phyloP scores from a whole-genome alignment of 768 basidiomycete species.

The Cystobasidium tubakii region DNA sequence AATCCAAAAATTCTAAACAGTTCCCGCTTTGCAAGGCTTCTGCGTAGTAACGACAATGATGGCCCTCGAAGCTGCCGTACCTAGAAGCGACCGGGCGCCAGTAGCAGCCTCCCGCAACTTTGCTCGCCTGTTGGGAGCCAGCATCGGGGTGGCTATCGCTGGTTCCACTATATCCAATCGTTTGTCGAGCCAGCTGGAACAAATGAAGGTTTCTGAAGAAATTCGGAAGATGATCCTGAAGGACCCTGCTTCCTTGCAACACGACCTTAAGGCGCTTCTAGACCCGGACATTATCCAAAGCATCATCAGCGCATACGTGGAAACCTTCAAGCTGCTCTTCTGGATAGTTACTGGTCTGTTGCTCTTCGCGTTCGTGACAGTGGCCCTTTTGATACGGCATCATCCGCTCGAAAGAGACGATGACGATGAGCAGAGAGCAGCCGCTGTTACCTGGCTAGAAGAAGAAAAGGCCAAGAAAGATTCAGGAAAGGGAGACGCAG shows the following conservation, averaged over 20 bases:
- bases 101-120: slow-evolving; percentile 9
- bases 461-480: slow-evolving; percentile 15
- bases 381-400: background rate
- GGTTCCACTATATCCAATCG: background rate
- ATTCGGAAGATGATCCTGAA: background rate
- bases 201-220: background rate
- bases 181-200: background rate
- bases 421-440: slow-evolving; percentile 20
- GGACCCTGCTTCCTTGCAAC: slow-evolving; percentile 15
- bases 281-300: background rate
- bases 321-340: slow-evolving; percentile 11
- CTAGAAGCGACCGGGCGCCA: slow-evolving; percentile 1
- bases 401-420: slow-evolving; percentile 7
- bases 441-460: slow-evolving; percentile 8
- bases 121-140: background rate
- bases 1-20: background rate
- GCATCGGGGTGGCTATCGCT: slow-evolving; percentile 11
- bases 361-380: background rate
- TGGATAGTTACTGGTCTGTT: slow-evolving; percentile 1
- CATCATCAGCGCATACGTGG: slow-evolving; percentile 12
- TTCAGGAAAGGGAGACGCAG: too few relatives aligned
- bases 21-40: background rate
- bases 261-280: background rate
- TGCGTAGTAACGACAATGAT: slow-evolving; percentile 11
- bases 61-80: background rate